Percentiles rank a stretch among this genome's conserved stretches.
Conservation (phyloP, 768 basidiomycete species). For the Filobasidium floriforme region DNA sequence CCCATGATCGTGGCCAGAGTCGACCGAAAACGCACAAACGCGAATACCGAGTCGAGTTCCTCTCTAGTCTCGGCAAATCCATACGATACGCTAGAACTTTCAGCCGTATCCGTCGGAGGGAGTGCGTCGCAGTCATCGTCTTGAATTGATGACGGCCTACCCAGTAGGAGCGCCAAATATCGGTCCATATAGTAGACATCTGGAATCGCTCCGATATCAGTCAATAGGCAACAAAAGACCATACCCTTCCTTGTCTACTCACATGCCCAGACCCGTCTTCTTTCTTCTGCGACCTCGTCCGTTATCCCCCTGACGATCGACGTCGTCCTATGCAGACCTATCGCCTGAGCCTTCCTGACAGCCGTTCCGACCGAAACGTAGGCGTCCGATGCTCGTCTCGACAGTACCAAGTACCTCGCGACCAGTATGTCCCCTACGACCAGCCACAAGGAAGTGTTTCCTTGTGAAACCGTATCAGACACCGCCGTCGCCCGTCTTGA, state of each 20-base stretch:
- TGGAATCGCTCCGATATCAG: neutral
- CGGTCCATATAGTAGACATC: conserved; percentile 20
- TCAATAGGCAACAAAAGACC: neutral
- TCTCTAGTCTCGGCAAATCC: neutral
- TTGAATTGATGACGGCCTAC: conserved; percentile 8
- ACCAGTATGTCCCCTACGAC: neutral
- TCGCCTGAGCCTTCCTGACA: neutral
- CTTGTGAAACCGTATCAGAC: neutral
- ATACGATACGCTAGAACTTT: neutral
- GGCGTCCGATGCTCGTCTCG: neutral
- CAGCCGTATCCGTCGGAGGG: neutral
- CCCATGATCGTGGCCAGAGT: neutral
- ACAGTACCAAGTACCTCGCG: neutral
- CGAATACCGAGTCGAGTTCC: neutral
- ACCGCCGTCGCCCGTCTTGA: neutral
- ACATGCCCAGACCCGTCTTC: neutral
- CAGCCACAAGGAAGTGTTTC: neutral
- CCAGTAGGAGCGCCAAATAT: conserved; percentile 14
- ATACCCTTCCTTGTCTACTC: neutral
- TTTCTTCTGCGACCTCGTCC: neutral
- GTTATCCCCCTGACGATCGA: neutral
- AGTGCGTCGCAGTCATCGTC: conserved; percentile 14
- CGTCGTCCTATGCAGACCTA: neutral
- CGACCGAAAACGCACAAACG: neutral
- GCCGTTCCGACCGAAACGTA: neutral